Conservation (phyloP, 1,284 basidiomycete genomes). For the Heterobasidion parviporum region DNA sequence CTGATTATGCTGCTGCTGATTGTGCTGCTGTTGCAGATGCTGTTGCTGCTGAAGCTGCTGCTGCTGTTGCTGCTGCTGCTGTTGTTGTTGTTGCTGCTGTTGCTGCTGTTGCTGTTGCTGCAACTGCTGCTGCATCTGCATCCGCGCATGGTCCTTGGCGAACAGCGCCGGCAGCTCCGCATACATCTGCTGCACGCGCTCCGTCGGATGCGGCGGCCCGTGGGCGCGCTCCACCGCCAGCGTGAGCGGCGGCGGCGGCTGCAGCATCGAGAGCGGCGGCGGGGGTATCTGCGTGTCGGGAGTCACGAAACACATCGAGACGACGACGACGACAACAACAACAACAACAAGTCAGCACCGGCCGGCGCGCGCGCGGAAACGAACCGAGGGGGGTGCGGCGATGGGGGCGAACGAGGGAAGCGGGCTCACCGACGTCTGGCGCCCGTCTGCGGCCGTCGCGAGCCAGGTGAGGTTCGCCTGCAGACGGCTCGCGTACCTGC, state of each 20-base stretch:
- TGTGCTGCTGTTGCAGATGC: too few relatives aligned
- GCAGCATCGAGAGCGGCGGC: constrained; percentile 44
- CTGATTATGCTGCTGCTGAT: too few relatives aligned
- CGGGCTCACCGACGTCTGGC: constrained; percentile 29
- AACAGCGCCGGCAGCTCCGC: constrained; percentile 51
- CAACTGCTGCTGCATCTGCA: constrained; percentile 7
- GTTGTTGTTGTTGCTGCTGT: constrained; percentile 9
- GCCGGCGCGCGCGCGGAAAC: too few relatives aligned
- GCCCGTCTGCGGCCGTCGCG: constrained; percentile 50
- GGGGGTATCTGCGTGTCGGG: constrained; percentile 5
- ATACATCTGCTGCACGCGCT: constrained; percentile 57
- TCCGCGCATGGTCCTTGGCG: constrained; percentile 50
- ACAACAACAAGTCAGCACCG: too few relatives aligned
- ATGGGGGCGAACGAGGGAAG: too few relatives aligned
- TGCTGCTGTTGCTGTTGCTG: constrained; percentile 1
- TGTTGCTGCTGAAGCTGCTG: too few relatives aligned
- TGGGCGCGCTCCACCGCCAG: constrained; percentile 13
- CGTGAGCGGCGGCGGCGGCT: constrained; percentile 44
- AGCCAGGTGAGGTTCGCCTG: constrained; percentile 64
- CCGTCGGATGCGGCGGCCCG: constrained; percentile 22
- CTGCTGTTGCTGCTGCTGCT: not conserved
- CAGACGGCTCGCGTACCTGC: constrained; percentile 47
- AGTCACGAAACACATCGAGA: not conserved
- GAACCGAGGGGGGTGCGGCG: too few relatives aligned
- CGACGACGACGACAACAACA: too few relatives aligned